Evolutionary conservation across 2,329 filamentous ascomycete species (phyloP), one percentile per base, ranked within the genome.

Genomic region (Trichophyton rubrum): DNA sequence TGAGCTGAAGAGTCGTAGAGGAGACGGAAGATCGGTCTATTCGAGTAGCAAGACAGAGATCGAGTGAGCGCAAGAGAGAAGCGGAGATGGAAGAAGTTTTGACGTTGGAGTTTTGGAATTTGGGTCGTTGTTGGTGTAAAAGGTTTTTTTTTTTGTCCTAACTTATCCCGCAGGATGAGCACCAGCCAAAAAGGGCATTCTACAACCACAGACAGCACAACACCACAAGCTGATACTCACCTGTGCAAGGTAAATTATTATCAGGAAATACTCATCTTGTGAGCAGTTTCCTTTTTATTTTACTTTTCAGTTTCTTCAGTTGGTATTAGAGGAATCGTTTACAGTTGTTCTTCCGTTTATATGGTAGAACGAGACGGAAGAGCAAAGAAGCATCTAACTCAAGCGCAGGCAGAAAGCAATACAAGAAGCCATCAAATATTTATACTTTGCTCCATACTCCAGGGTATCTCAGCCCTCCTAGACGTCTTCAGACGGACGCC

Each of bases 1-100:
- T 59, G 27, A 59, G 57, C 60, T 51, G 58, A 55, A 59, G 59
- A 61, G 60, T 40, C 56, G 55, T 43, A 60, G 59, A 33, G 17
- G 0, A 53, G 24, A 30, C 8, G 24, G 3, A 53, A 33, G 11
- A 4, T 33, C 27, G 49, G 30, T 17, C 22, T 13, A 58, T 38
- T 9, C 33, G 62, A 60, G 59, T 53, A 56, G 30, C 41, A 57
- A 38, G 41, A 41, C 45, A 6, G 11, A 38, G 33, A 58, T 30
- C 17, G 49, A 53, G 9, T 27, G 15, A 33, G 22, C n/a, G 49
- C 13, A 53, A 24, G 22, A 53, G 49, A 27, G 45, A 38, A 27
- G 45, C 22, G 49, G 30, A 57, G 61, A 15, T 58, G 56, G 51
- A 40, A 38, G 59, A 61, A 38, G 58, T 53, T 33, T 38, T 38